A percentile compares a stretch with the other conserved stretches of the same genome.
Conservation (phyloP, 441 rosid species). For the Pelargonium australe region DNA sequence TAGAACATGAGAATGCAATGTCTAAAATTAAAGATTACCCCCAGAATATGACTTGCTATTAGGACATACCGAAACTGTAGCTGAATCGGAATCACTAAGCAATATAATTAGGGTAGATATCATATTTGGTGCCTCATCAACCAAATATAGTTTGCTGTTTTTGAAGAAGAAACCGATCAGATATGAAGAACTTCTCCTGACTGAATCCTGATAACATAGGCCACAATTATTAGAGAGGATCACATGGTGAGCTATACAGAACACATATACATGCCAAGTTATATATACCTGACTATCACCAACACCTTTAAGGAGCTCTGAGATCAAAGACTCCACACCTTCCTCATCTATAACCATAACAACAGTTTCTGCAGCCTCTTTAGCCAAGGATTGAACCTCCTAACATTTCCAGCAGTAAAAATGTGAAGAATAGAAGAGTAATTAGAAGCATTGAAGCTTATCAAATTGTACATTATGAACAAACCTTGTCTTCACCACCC, state of each 20-base stretch:
- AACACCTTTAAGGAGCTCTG: constrained; percentile 90
- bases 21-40: constrained; percentile 12
- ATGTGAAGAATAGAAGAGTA: constrained; percentile 10
- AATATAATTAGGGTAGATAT: constrained; percentile 79
- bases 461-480: background rate
- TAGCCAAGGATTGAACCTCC: constrained; percentile 87
- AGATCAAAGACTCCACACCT: constrained; percentile 70
- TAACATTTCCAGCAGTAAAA: constrained; percentile 28
- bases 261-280: background rate
- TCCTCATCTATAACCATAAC: constrained; percentile 90
- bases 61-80: constrained; percentile 64
- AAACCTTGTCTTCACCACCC: constrained; percentile 76
- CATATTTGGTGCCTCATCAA: constrained; percentile 95
- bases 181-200: constrained; percentile 84
- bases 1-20: constrained; percentile 21
- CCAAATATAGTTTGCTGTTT: constrained; percentile 89
- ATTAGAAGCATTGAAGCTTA: constrained; percentile 6
- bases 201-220: constrained; percentile 60
- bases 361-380: constrained; percentile 90
- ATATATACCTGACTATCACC: constrained; percentile 63
- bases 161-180: constrained; percentile 90
- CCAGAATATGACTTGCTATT: constrained; percentile 13
- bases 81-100: constrained; percentile 87
- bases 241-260: no score
- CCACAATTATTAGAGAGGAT: background rate